Percentiles rank a stretch among this genome's conserved stretches.
Conservation (phyloP, 495 filamentous ascomycete species). For the Tuber indicum region DNA sequence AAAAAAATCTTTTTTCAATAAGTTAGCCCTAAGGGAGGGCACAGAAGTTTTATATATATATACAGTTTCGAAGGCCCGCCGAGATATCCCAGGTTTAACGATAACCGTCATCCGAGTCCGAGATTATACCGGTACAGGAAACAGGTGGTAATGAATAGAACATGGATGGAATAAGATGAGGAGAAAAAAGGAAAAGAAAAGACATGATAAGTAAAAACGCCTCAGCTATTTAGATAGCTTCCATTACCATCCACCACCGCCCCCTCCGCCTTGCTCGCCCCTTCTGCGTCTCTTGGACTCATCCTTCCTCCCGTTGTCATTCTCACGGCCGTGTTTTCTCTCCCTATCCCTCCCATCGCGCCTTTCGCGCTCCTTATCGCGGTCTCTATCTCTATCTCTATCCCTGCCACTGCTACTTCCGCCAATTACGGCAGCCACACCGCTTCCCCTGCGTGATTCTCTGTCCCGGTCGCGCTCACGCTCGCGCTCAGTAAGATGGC, state of each 20-base stretch:
- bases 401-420: conserved; percentile 24
- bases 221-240: conserved; percentile 7
- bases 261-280: conserved; percentile 12
- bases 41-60: background rate
- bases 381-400: conserved; percentile 29
- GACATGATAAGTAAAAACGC: conserved; percentile 22
- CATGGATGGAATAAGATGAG: conserved; percentile 3
- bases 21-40: background rate
- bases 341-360: conserved; percentile 33
- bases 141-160: background rate
- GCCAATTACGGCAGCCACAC: conserved; percentile 23
- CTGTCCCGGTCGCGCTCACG: conserved; percentile 23
- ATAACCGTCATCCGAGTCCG: background rate
- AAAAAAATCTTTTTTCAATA: background rate
- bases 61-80: background rate
- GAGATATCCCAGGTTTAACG: background rate
- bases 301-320: conserved; percentile 28
- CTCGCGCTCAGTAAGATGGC: conserved; percentile 10
- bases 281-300: conserved; percentile 34
- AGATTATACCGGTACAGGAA: background rate
- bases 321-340: conserved; percentile 32
- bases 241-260: conserved; percentile 18
- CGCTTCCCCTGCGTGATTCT: conserved; percentile 27
- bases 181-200: conserved; percentile 14
- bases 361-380: conserved; percentile 31